Evolutionary conservation across 345 rosid genomes (phyloP), one percentile per base, ranked within the genome.

Genomic region (Luvunga scandens): DNA sequence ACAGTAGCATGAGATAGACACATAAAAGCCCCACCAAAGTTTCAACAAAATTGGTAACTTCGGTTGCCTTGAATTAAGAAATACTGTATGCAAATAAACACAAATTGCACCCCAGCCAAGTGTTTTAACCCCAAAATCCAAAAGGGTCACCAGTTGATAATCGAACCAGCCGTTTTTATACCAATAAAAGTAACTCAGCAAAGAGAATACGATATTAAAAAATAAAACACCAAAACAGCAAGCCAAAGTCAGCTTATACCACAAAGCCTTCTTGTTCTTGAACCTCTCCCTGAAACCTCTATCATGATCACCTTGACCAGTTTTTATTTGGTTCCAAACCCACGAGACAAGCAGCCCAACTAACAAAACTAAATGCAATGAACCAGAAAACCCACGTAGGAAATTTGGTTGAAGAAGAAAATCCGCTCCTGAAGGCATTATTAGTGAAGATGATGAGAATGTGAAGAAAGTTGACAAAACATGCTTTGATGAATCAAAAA

Each of bases 21-120:
- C 34, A 77, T 88, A 87, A 65, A 85, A 82, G 2, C 79, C 89
- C 88, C 86, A 88, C 91, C 89, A 88, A 76, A 87, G 59, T 82
- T 90, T 88, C 84, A 87, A 76, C 24, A 79, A 67, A 75, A 81
- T 22, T 2, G 85, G 83, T 56, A 86, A 83, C 84, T 34, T 84
- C 4, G 57, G 60, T 57, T 77, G 78, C 36, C 75, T 66, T 28
- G 78, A 75, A 77, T 63, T 63, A 12, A 73, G 76, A 62, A 84
- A 80, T 22, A 59, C 73, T 62, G 75, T 34, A 53, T 81, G 72
- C 71, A 90, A 56, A 74, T 80, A 85, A 61, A 86, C 77, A 77
- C 30, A 78, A 24, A 77, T 38, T 22, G 80, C 85, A 71, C 83
- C 87, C 91, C 89, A 90, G 66, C 89, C 83, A 69, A 87, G 73